phyloP scores from a whole-genome alignment of 805 yeast genomes.

The Candida boleticola region DNA sequence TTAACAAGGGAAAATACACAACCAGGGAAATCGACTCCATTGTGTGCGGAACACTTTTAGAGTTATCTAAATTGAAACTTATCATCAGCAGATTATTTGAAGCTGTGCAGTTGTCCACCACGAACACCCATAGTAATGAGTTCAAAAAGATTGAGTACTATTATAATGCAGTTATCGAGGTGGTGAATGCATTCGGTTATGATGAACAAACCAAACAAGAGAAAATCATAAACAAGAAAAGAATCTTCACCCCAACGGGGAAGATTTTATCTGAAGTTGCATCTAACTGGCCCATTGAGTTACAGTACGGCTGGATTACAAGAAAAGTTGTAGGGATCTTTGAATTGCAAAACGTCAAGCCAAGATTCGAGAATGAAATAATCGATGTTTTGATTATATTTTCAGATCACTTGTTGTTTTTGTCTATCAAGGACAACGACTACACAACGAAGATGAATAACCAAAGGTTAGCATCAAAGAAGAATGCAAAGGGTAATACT shows the following conservation, averaged over 20 bases:
- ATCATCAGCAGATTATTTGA: conserved; percentile 61
- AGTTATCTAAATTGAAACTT: conserved; percentile 67
- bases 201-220: conserved; percentile 24
- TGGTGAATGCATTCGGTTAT: conserved; percentile 80
- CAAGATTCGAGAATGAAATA: conserved; percentile 7
- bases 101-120: conserved; percentile 40
- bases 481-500: conserved; percentile 1
- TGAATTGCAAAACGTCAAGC: conserved; percentile 34
- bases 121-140: conserved; percentile 19
- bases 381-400: conserved; percentile 67
- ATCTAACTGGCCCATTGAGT: conserved; percentile 79
- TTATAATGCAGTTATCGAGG: conserved; percentile 54
- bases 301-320: conserved; percentile 86
- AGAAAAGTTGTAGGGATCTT: conserved; percentile 80
- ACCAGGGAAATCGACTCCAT: conserved; percentile 38
- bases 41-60: conserved; percentile 62
- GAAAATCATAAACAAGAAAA: conserved; percentile 29
- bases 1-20: conserved; percentile 30
- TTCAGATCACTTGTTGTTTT: conserved; percentile 72
- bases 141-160: conserved; percentile 32
- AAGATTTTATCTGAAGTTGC: conserved; percentile 83
- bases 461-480: conserved; percentile 8
- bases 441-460: conserved; percentile 24
- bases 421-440: conserved; percentile 49
- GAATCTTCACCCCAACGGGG: conserved; percentile 90